Evolutionary conservation across 768 basidiomycete species (phyloP).

Genomic region (Boletellus ananas): DNA sequence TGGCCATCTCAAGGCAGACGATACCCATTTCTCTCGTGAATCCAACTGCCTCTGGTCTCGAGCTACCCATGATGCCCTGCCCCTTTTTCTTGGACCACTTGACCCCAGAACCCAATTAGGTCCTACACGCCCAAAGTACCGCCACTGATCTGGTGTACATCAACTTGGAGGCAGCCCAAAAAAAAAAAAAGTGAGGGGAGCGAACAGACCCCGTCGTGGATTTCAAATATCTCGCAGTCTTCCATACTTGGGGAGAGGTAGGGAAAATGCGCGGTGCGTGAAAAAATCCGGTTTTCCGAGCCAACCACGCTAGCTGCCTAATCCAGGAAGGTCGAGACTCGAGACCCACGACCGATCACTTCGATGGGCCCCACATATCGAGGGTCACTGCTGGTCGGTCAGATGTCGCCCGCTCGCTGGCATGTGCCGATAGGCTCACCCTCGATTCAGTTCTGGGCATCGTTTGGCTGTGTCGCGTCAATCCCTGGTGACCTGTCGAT

Average conservation of each 20-base stretch:
- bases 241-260: too few relatives aligned
- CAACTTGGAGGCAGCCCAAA: neutral
- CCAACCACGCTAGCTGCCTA: neutral
- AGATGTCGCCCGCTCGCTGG: neutral
- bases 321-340: conserved; percentile 4
- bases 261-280: too few relatives aligned
- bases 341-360: conserved; percentile 9
- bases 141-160: neutral
- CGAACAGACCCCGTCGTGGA: neutral
- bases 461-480: too few relatives aligned
- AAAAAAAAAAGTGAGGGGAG: too few relatives aligned
- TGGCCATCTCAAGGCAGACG: neutral
- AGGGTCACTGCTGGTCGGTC: conserved; percentile 7
- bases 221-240: conserved; percentile 17
- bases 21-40: neutral
- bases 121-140: neutral
- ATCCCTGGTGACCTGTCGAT: neutral
- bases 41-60: neutral
- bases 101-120: conserved; percentile 1
- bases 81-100: neutral
- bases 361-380: neutral
- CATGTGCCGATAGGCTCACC: conserved; percentile 1
- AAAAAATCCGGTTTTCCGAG: too few relatives aligned
- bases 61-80: neutral
- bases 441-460: conserved; percentile 5